Base-by-base conservation (phyloP, 129 eudicot species). In the Lactuca saligna region DNA sequence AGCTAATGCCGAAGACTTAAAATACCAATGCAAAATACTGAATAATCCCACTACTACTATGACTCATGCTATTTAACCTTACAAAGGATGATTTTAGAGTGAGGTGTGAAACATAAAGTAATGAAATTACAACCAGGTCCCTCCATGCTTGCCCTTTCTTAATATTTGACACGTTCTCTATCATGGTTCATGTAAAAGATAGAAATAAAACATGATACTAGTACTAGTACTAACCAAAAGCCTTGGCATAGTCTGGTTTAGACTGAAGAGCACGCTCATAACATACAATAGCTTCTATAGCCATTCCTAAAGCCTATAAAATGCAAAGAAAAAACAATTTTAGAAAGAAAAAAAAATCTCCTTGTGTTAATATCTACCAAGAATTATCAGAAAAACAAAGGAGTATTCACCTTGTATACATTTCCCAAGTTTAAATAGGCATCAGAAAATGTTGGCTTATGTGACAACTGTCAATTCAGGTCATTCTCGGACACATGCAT, bases 211-310 rank as follows among this genome's bases (percentile, higher is more conserved):
- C 50, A 50, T 33, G 29, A 4, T 17, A 32, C 54, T 11, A 11
- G 2, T 7, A 32, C 3, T 42, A 64, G 31, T 61, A 72, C 95
- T 84, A 55, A 91, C 97, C 96, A 59, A 72, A 86, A 48, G 94
- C 97, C 88, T 86, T 88, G 44, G 97, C 87, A 78, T 81, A 83
- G 79, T 88, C 97, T 8, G 97, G 97, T 17, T 87, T 84, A 5
- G 82, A 80, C 75, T 86, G 97, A 73, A 91, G 80, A 71, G 94
- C 96, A 41, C 85, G 94, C 79, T 91, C 94, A 70, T 88, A 91
- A 68, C 97, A 91, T 53, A 78, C 72, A 46, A 86, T 82, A 57
- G 97, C 96, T 67, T 91, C 96, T 66, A 85, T 89, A 48, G 84
- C 82, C 96, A 88, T 82, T 69, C 95, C 87, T 78, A 88, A 66